Evolutionary conservation across 805 yeast species (phyloP), one percentile per base, ranked within the genome.

Genomic region (Saccharomycopsis schoenii): DNA sequence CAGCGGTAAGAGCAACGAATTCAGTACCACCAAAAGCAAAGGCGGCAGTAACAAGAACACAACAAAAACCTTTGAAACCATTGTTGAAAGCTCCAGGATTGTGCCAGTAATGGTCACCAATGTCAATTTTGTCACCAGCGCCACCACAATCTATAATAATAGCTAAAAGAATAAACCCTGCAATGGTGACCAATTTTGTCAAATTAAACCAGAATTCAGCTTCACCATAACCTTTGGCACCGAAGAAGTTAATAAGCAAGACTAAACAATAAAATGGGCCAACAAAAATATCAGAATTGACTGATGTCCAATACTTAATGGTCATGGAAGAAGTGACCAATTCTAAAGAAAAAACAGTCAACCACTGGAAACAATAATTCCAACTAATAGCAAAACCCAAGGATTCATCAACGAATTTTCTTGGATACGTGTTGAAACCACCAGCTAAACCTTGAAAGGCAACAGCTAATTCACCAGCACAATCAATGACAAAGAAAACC

Each of bases 391-490:
- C 81, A 68, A 84, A 84, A 2, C 83, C 82, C 29, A 81, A 68
- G 1, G 84, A 79, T 19, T 79, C 80, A 66, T 83, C 88, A 36
- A 84, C 73, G 63, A 84, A 77, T 62, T 78, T 74, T 34, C 73
- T 65, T n/a, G 85, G 80, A 66, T 82, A 83, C 52, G 83, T 78
- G 62, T 82, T 83, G 69, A 82, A 85, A 4, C 86, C 86, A 68
- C 89, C 89, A 54, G 83, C 75, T 58, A 85, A 73, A 41, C 77
- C 76, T 47, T 82, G 74, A 66, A 82, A 85, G 15, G 81, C 78
- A 58, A 83, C 84, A 0, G 88, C 85, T 74, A 85, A 67, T 68
- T 85, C 90, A 62, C 89, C 88, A 65, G 83, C 78, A n/a, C 84
- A 80, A 61, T 79, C 81, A 66, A 84, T 81, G 59, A 83, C 83